phyloP scores from a whole-genome alignment of 1,284 basidiomycete species.

The Pyrrhoderma noxium region DNA sequence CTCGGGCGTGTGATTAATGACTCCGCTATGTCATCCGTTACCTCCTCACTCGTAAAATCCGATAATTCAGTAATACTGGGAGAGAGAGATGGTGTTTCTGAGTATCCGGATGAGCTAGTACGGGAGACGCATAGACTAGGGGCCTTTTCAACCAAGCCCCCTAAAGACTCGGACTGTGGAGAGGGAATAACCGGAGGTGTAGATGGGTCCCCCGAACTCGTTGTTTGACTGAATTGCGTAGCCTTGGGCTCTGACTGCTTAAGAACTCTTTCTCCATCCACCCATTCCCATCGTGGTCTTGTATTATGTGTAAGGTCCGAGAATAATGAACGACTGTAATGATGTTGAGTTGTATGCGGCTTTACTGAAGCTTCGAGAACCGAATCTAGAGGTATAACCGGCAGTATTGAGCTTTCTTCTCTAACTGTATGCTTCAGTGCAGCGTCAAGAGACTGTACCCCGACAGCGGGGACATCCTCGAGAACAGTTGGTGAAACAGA shows the following conservation, averaged over 20 bases:
- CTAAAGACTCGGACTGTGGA: slow-evolving; percentile 32
- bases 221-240: slow-evolving; percentile 37
- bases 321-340: slow-evolving; percentile 67
- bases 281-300: slow-evolving; percentile 52
- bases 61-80: background rate
- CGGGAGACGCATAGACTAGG: slow-evolving; percentile 3
- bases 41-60: slow-evolving; percentile 5
- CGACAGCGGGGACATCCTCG: slow-evolving; percentile 13
- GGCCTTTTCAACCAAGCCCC: slow-evolving; percentile 9
- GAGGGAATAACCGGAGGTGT: slow-evolving; percentile 24
- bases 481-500: background rate
- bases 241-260: slow-evolving; percentile 68
- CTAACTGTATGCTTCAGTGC: background rate
- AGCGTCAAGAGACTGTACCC: slow-evolving; percentile 3
- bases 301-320: slow-evolving; percentile 47
- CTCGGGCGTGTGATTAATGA: background rate
- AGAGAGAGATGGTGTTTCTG: slow-evolving; percentile 27
- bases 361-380: slow-evolving; percentile 50
- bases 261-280: slow-evolving; percentile 40
- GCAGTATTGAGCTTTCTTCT: background rate
- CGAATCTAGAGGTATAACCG: background rate
- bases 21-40: background rate
- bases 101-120: background rate
- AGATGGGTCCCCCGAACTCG: slow-evolving; percentile 21
- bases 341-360: slow-evolving; percentile 68